These are phyloP conservation scores for Mikania micrantha DNA, from an alignment of 129 eudicot species.

Conservation along the genomic window DNA sequence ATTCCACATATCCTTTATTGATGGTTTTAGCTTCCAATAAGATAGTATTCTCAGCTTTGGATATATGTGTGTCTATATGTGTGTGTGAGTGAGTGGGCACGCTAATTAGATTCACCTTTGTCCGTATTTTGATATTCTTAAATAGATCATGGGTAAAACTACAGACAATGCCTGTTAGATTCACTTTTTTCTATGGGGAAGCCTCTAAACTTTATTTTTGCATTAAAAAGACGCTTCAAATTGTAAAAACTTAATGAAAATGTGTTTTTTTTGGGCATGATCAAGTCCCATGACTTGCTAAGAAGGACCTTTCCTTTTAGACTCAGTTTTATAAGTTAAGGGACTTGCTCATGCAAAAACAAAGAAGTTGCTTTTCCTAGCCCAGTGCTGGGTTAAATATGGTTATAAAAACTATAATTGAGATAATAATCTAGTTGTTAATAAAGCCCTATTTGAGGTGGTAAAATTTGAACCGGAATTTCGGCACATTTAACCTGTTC, in stretches of 20 bases:
- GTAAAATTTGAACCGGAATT: not conserved
- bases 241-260: not conserved
- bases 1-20: not conserved
- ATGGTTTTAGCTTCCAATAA: not conserved
- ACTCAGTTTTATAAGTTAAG: not conserved
- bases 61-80: too few species aligned
- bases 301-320: not conserved
- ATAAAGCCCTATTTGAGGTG: not conserved
- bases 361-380: not conserved
- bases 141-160: not conserved
- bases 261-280: not conserved
- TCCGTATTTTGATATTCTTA: not conserved
- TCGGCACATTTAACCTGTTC: not conserved
- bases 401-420: not conserved
- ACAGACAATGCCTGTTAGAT: not conserved
- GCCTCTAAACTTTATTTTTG: not conserved
- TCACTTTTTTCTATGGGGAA: not conserved
- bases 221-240: not conserved
- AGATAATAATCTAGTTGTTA: not conserved
- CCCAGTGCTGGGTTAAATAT: not conserved
- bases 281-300: not conserved
- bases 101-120: too few species aligned
- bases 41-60: not conserved
- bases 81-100: too few species aligned
- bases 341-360: not conserved